phyloP scores from a whole-genome alignment of 208 protist genomes.

The Acanthamoeba divionensis region DNA sequence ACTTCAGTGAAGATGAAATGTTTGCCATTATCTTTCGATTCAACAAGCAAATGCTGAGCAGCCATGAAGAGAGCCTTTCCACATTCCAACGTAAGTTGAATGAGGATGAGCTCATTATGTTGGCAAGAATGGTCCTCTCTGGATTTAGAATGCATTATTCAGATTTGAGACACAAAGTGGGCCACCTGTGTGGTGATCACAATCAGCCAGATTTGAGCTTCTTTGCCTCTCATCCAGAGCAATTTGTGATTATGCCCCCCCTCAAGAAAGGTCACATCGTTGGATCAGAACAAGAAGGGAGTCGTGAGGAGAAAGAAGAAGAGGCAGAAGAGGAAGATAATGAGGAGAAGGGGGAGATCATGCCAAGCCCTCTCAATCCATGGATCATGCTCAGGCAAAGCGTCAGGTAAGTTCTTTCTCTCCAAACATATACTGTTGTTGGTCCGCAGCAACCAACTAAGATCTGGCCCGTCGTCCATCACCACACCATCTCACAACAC shows the following conservation, averaged over 20 bases:
- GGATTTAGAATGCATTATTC: background rate
- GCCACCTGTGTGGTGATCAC: conserved; percentile 4
- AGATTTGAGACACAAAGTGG: background rate
- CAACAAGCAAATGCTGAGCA: background rate
- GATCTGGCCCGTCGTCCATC: too few relatives aligned
- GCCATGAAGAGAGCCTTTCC: background rate
- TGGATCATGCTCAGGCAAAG: background rate
- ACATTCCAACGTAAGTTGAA: background rate
- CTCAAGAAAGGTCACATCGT: background rate
- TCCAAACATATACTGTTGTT: too few relatives aligned
- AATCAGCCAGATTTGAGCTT: conserved; percentile 12
- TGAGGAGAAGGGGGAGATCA: background rate
- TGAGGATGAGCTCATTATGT: background rate
- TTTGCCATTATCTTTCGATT: conserved; percentile 8
- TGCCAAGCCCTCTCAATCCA: too few relatives aligned
- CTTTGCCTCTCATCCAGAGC: background rate
- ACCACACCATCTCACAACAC: too few relatives aligned
- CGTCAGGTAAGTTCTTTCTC: too few relatives aligned
- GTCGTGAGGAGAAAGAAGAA: background rate
- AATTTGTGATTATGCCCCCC: conserved; percentile 2
- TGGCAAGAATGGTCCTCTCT: background rate
- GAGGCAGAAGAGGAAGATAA: background rate
- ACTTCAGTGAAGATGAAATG: conserved; percentile 10
- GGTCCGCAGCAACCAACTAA: too few relatives aligned
- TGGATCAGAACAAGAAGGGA: background rate